Evolutionary conservation across 495 filamentous ascomycete genomes (phyloP), one percentile per base, ranked within the genome.

Genomic region (Podospora australis): DNA sequence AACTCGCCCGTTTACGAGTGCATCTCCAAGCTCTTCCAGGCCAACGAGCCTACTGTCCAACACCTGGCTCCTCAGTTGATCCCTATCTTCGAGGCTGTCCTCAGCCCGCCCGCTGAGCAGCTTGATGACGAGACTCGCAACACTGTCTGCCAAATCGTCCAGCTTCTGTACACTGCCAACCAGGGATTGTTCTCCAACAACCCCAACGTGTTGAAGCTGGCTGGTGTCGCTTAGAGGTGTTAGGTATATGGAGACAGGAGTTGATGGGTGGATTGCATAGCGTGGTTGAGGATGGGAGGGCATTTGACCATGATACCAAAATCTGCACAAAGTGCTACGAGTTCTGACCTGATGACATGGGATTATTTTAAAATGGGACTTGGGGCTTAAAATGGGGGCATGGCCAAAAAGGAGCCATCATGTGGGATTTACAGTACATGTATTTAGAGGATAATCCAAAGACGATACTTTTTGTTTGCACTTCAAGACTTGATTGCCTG

Each of bases 1-100:
- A 97, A 98, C 71, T 84, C 87, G 51, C 87, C 91, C 9, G 79
- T 97, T 28, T 98, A 82, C 69, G 76, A 82, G 56, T 90, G 87
- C 79, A 79, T 98, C 58, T 82, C 87, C 62, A 79, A 85, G 64
- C 74, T 97, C 47, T 96, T 95, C 67, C 80, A 85, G 57, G 72
- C 76, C 48, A 74, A 81, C 32, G 81, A 94, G 59, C 72, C 78
- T 16, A 88, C 82, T 22, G 74, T 94, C 55, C 79, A 82, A 52
- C 71, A 78, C 40, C 78, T 95, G 22, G 95, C 92, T 1, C 81
- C 82, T 5, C 73, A 79, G 54, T 73, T 98, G 38, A 72, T 95
- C 48, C 83, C 84, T 8, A 69, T 95, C 49, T 86, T 97, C 60
- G 81, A 87, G 62, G 67, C 84, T 29, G 90, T 96, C 19, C 77